These are phyloP conservation scores for Neurospora hispaniola DNA, from an alignment of 495 filamentous ascomycete genomes.

Conservation along the genomic window DNA sequence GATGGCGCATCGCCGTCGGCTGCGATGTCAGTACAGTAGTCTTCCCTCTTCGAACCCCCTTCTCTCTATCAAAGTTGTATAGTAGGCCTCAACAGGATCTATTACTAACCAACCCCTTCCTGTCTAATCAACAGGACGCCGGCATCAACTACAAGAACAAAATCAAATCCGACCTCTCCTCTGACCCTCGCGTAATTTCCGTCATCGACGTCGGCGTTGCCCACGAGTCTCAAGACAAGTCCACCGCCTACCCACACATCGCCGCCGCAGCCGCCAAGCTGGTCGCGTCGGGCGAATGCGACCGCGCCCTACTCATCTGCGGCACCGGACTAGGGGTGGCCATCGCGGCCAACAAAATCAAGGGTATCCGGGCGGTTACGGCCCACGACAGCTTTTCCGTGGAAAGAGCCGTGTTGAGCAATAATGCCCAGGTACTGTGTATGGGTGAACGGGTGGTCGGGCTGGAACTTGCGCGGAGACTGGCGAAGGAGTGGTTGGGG, in stretches of 20 bases:
- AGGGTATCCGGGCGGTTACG: constrained; percentile 73
- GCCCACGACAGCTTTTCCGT: constrained; percentile 80
- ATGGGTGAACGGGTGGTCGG: constrained; percentile 81
- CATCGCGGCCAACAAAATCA: constrained; percentile 80
- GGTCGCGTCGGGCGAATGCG: constrained; percentile 55
- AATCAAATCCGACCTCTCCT: constrained; percentile 61
- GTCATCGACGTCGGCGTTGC: constrained; percentile 55
- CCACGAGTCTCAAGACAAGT: constrained; percentile 47
- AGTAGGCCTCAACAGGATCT: background rate
- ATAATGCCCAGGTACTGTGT: constrained; percentile 81
- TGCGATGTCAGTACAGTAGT: constrained; percentile 35
- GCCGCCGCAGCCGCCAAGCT: constrained; percentile 60
- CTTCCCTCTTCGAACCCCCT: constrained; percentile 2
- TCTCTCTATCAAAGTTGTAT: background rate
- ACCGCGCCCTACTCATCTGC: constrained; percentile 78
- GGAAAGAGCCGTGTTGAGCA: constrained; percentile 70
- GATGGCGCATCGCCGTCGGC: constrained; percentile 38
- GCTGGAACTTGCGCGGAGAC: constrained; percentile 62
- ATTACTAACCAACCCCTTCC: constrained; percentile 7
- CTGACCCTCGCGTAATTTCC: constrained; percentile 53
- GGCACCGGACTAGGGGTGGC: constrained; percentile 80
- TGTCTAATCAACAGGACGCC: constrained; percentile 45
- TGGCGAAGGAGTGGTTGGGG: constrained; percentile 72
- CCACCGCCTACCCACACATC: constrained; percentile 70
- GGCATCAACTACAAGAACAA: constrained; percentile 70